Percentiles rank a stretch among this genome's conserved stretches.
These are phyloP conservation scores for Lepidium didymum DNA, from an alignment of 345 rosid genomes.

Conservation along the genomic window DNA sequence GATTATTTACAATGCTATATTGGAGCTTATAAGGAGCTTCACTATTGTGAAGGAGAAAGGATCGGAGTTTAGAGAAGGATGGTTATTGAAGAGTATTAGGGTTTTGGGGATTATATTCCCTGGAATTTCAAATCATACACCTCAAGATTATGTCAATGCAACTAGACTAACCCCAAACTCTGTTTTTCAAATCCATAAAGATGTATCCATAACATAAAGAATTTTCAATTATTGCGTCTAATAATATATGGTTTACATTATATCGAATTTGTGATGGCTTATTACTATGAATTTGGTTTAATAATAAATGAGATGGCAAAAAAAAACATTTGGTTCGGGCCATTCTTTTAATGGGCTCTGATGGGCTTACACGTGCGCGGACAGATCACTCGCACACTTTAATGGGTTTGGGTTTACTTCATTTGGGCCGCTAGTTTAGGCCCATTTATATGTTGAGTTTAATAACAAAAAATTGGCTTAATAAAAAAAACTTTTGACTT, in stretches of 20 bases:
- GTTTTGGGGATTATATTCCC: constrained; percentile 32
- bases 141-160: constrained; percentile 47
- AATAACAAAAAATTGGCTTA: not conserved
- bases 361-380: too few relatives aligned
- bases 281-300: not conserved
- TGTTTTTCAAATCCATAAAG: constrained; percentile 18
- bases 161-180: constrained; percentile 16
- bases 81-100: constrained; percentile 30
- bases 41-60: constrained; percentile 31
- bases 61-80: constrained; percentile 34
- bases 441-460: not conserved
- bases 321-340: too few relatives aligned
- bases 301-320: too few relatives aligned
- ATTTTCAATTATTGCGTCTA: not conserved
- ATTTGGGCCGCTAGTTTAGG: not conserved
- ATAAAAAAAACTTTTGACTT: not conserved
- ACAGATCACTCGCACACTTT: too few relatives aligned
- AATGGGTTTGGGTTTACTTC: not conserved
- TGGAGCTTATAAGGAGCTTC: constrained; percentile 59
- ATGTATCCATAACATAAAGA: constrained; percentile 5
- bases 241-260: not conserved
- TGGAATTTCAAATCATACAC: constrained; percentile 34
- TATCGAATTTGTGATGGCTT: not conserved
- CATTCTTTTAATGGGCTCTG: too few relatives aligned
- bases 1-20: constrained; percentile 29